Percentiles rank a stretch among this genome's conserved stretches.
These are phyloP conservation scores for Lactarius deliciosus DNA, from an alignment of 768 basidiomycete species.

Conservation along the genomic window DNA sequence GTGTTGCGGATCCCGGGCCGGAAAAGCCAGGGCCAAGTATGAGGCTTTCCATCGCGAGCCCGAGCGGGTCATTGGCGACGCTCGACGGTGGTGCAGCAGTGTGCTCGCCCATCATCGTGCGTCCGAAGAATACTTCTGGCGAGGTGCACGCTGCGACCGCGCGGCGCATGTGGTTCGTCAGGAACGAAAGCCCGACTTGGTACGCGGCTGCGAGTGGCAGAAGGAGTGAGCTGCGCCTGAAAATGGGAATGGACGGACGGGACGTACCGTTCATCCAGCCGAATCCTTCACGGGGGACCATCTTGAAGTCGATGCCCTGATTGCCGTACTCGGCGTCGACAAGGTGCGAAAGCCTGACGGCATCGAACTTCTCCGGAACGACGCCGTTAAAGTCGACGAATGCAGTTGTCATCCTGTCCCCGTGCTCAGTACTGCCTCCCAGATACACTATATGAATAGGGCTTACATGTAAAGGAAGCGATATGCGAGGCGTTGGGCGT, in stretches of 20 bases:
- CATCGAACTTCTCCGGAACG: slow-evolving; percentile 99
- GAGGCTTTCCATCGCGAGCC: slow-evolving; percentile 42
- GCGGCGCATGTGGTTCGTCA: slow-evolving; percentile 91
- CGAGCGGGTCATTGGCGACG: slow-evolving; percentile 39
- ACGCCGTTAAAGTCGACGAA: slow-evolving; percentile 98
- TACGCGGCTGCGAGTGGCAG: slow-evolving; percentile 65
- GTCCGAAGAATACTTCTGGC: slow-evolving; percentile 84
- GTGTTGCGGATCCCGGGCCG: slow-evolving; percentile 13
- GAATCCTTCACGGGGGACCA: slow-evolving; percentile 96
- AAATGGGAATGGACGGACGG: no score
- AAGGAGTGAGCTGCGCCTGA: neutral
- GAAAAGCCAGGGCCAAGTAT: slow-evolving; percentile 21
- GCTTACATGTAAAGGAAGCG: slow-evolving; percentile 95
- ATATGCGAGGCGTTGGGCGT: slow-evolving; percentile 91
- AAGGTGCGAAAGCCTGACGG: slow-evolving; percentile 90
- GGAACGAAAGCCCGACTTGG: slow-evolving; percentile 93
- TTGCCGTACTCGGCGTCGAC: slow-evolving; percentile 98
- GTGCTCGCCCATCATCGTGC: slow-evolving; percentile 38
- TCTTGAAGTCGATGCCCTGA: slow-evolving; percentile 96
- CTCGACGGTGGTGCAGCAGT: slow-evolving; percentile 38
- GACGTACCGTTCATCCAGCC: slow-evolving; percentile 94
- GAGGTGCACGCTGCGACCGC: slow-evolving; percentile 94
- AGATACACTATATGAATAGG: slow-evolving; percentile 4
- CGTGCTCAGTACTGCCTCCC: slow-evolving; percentile 9
- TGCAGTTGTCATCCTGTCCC: slow-evolving; percentile 81